Conservation (phyloP, 805 yeast species). For the Ogataea paradorogensis region DNA sequence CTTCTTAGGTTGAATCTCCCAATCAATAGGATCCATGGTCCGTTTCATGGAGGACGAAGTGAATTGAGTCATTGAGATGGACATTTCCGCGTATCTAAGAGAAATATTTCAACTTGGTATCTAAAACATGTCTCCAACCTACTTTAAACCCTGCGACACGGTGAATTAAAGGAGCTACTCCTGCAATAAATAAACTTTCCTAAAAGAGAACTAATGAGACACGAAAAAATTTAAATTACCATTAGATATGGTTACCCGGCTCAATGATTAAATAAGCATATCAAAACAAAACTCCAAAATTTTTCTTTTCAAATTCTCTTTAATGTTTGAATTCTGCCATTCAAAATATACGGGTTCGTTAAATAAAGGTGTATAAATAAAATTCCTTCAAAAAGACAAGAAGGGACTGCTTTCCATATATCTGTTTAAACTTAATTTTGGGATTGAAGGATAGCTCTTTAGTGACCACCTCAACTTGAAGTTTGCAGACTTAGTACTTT, state of each 20-base stretch:
- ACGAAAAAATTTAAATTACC: conserved; percentile 1
- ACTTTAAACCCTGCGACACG: conserved; percentile 10
- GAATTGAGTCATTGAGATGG: not conserved
- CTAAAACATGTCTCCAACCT: conserved; percentile 9
- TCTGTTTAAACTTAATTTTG: not conserved
- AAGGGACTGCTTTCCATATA: conserved; percentile 4
- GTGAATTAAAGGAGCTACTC: conserved; percentile 10
- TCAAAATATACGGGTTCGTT: not conserved
- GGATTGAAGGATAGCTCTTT: conserved; percentile 1
- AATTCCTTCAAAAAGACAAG: conserved; percentile 2
- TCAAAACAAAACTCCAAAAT: no score
- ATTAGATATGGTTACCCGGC: not conserved
- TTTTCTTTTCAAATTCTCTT: not conserved
- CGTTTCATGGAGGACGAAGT: conserved; percentile 1
- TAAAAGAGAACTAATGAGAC: conserved; percentile 5
- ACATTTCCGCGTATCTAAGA: not conserved
- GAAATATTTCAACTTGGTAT: not conserved
- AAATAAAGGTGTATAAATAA: conserved; percentile 6
- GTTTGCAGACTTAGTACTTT: not conserved
- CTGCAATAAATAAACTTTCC: conserved; percentile 11
- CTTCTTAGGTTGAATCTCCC: conserved; percentile 11
- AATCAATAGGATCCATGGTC: conserved; percentile 8
- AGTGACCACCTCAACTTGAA: not conserved
- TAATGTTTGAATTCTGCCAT: conserved; percentile 2
- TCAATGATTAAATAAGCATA: not conserved